A percentile compares a stretch with the other conserved stretches of the same genome.
These are phyloP conservation scores for Suillus cothurnatus DNA, from an alignment of 768 basidiomycete genomes.

Conservation along the genomic window DNA sequence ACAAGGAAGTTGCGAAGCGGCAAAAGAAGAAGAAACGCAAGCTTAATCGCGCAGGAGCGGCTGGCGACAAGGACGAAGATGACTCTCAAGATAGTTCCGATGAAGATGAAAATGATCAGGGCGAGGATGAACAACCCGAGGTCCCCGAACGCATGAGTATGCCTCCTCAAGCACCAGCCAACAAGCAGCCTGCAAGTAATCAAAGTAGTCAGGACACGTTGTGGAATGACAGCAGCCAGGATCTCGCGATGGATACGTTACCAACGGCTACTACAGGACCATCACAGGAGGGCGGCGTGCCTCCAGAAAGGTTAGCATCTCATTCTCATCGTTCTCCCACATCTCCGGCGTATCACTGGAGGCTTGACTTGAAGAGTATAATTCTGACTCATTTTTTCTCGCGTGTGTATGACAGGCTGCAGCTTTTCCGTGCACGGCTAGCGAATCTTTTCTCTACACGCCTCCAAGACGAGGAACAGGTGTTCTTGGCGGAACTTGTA, in stretches of 20 bases:
- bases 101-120: constrained; percentile 52
- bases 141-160: constrained; percentile 52
- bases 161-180: constrained; percentile 37
- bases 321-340: constrained; percentile 10
- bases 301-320: constrained; percentile 58
- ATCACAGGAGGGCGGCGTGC: constrained; percentile 45
- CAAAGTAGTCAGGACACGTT: constrained; percentile 53
- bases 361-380: constrained; percentile 4
- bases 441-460: constrained; percentile 68
- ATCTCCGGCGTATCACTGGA: neutral
- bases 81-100: constrained; percentile 39
- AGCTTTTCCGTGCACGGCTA: constrained; percentile 79
- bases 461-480: constrained; percentile 75
- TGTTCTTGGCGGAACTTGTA: constrained; percentile 70
- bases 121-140: constrained; percentile 31
- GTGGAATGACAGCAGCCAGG: constrained; percentile 70
- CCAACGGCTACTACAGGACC: constrained; percentile 37
- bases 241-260: constrained; percentile 60
- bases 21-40: constrained; percentile 82
- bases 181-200: constrained; percentile 27
- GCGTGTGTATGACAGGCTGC: constrained; percentile 48
- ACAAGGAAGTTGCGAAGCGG: constrained; percentile 90
- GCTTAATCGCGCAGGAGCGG: constrained; percentile 67
- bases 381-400: constrained; percentile 3
- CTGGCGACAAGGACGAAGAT: constrained; percentile 55